A percentile compares a stretch with the other conserved stretches of the same genome.
Conservation (phyloP, 2,329 filamentous ascomycete species). For the Venturia pyrina region DNA sequence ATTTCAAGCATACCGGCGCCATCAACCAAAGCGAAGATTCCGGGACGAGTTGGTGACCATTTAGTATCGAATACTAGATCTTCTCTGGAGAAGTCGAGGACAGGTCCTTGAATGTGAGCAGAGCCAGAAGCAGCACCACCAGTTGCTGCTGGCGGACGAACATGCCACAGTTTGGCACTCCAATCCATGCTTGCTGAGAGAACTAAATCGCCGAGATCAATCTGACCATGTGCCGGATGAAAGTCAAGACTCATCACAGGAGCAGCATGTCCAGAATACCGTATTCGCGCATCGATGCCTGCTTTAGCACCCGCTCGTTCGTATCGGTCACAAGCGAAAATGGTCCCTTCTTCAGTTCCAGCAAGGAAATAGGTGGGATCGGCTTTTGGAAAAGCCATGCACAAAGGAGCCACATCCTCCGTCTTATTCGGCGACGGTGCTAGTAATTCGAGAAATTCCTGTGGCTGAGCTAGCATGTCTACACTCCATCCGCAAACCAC, state of each 20-base stretch:
- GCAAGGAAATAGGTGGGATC: constrained; percentile 97
- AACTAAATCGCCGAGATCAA: constrained; percentile 89
- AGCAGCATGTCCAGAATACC: constrained; percentile 82
- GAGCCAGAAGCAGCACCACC: constrained; percentile 31
- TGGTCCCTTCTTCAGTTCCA: constrained; percentile 90
- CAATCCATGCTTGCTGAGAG: constrained; percentile 90
- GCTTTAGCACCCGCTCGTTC: constrained; percentile 96
- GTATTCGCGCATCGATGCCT: constrained; percentile 79
- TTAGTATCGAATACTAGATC: constrained; percentile 94
- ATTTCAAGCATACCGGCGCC: constrained; percentile 86
- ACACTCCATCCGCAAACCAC: constrained; percentile 96
- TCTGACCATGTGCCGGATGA: constrained; percentile 81
- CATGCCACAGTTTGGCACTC: constrained; percentile 96
- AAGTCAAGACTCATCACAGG: constrained; percentile 96
- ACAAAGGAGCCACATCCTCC: constrained; percentile 90
- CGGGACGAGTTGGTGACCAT: constrained; percentile 91
- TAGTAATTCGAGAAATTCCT: constrained; percentile 82
- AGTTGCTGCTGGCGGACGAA: constrained; percentile 68
- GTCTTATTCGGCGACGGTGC: constrained; percentile 72
- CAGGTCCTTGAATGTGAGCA: constrained; percentile 38
- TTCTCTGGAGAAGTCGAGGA: constrained; percentile 86
- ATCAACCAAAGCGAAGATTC: constrained; percentile 89
- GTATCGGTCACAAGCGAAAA: constrained; percentile 94
- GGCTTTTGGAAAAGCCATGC: constrained; percentile 85
- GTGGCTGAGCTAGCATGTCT: constrained; percentile 94